phyloP scores from a whole-genome alignment of 176 grass and related monocot species.

The Leersia perrieri region DNA sequence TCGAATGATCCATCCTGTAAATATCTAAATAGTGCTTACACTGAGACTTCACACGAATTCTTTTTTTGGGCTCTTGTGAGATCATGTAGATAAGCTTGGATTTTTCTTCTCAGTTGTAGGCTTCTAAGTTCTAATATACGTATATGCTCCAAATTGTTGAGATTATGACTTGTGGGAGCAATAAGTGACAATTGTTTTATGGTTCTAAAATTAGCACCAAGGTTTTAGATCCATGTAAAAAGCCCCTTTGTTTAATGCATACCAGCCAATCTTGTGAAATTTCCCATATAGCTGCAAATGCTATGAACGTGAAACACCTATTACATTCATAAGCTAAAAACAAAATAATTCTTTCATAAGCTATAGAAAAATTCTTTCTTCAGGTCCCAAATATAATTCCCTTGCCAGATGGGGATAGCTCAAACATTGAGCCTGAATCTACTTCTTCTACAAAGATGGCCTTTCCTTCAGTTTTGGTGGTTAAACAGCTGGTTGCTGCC shows the following conservation, averaged over 20 bases:
- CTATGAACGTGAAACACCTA: background rate
- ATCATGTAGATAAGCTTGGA: background rate
- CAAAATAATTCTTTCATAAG: background rate
- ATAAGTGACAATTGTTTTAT: background rate
- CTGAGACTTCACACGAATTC: background rate
- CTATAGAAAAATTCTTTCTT: background rate
- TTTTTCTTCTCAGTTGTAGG: background rate
- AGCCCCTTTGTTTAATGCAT: background rate
- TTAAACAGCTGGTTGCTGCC: conserved; percentile 74
- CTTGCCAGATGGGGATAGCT: conserved; percentile 25
- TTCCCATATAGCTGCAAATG: conserved; percentile 10
- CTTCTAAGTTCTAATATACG: conserved; percentile 5
- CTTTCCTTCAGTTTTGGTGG: conserved; percentile 60
- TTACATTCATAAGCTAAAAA: background rate
- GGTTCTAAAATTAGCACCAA: background rate
- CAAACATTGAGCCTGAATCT: background rate
- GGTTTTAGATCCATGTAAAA: background rate
- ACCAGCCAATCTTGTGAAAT: background rate
- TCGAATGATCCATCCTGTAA: background rate
- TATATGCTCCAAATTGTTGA: background rate
- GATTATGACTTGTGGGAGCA: background rate
- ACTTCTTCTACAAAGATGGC: conserved; percentile 36
- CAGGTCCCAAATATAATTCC: conserved; percentile 39
- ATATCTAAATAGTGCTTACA: background rate
- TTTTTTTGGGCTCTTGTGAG: no score